Evolutionary conservation across 306 rosid genomes (phyloP).

Genomic region (Oemleria cerasiformis): DNA sequence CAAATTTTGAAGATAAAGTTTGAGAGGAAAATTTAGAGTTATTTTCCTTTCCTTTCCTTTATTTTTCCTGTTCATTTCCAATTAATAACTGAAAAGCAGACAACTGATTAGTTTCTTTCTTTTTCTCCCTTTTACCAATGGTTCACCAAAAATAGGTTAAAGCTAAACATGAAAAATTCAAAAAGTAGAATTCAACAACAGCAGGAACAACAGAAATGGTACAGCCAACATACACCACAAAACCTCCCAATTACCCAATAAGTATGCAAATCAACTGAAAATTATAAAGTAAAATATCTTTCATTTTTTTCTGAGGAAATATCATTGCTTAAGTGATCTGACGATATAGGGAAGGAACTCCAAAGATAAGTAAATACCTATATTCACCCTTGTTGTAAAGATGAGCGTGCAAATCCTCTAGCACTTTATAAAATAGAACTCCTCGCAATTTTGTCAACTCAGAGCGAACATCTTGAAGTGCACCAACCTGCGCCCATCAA

Average conservation of each 20-base stretch:
- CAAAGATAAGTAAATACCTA: slow-evolving; percentile 53
- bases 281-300: background rate
- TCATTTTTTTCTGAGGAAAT: slow-evolving; percentile 1
- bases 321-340: background rate
- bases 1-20: background rate
- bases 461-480: slow-evolving; percentile 97
- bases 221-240: slow-evolving; percentile 1
- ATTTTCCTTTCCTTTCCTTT: too few relatives aligned
- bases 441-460: slow-evolving; percentile 91
- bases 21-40: background rate
- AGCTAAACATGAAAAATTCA: background rate
- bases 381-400: slow-evolving; percentile 95
- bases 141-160: background rate
- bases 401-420: slow-evolving; percentile 96
- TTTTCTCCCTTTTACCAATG: background rate
- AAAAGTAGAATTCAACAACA: background rate
- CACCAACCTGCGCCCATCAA: slow-evolving; percentile 75
- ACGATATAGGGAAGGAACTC: background rate
- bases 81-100: background rate
- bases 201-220: background rate
- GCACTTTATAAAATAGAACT: slow-evolving; percentile 76
- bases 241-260: background rate
- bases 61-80: slow-evolving; percentile 3
- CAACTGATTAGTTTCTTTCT: background rate
- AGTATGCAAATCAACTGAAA: background rate